phyloP scores from a whole-genome alignment of 441 rosid species.

The Kokia cookei region DNA sequence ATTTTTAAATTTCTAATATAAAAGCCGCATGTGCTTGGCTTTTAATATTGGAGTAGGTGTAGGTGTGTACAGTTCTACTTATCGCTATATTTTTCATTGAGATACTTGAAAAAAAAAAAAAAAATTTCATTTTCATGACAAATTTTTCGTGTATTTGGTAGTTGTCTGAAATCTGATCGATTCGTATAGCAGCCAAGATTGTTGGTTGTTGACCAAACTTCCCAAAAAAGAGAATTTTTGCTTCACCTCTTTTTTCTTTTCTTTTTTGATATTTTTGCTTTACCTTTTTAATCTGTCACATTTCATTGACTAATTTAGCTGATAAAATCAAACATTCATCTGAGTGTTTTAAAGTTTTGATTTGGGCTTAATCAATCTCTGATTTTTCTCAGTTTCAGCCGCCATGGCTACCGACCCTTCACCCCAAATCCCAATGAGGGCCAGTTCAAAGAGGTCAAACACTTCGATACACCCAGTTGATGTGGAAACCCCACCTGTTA shows the following conservation, averaged over 20 bases:
- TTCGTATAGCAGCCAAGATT: background rate
- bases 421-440: conserved; percentile 19
- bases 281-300: background rate
- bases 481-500: conserved; percentile 16
- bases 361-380: background rate
- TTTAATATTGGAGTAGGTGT: background rate
- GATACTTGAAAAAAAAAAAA: background rate
- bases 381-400: background rate
- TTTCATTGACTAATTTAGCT: background rate
- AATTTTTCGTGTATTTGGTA: conserved; percentile 2
- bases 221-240: too few relatives aligned
- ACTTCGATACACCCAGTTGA: conserved; percentile 42
- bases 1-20: background rate
- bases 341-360: background rate
- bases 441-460: conserved; percentile 27
- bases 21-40: background rate
- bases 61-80: background rate
- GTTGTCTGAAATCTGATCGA: background rate
- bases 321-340: background rate
- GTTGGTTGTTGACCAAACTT: conserved; percentile 15
- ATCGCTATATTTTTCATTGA: background rate
- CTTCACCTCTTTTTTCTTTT: background rate
- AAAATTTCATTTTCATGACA: background rate
- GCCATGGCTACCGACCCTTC: conserved; percentile 18
- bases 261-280: background rate